A percentile compares a stretch with the other conserved stretches of the same genome.
Conservation (phyloP, 1,284 basidiomycete species). For the Mrakiaceae sp. region DNA sequence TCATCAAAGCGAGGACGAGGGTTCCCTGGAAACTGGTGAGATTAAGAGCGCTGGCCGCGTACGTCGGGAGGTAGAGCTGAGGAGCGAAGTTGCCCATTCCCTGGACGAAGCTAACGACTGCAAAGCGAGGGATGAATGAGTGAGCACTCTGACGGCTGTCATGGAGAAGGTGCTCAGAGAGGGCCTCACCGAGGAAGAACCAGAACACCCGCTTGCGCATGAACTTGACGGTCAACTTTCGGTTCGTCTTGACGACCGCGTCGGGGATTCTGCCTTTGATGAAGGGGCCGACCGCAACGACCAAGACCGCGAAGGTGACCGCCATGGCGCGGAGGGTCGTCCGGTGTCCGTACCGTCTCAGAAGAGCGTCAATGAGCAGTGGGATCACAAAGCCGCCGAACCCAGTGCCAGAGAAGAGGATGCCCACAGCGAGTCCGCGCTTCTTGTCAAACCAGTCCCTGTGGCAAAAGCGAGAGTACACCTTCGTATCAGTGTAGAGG, state of each 20-base stretch:
- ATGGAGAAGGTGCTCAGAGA: neutral
- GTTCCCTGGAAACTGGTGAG: constrained; percentile 2
- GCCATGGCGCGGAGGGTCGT: constrained; percentile 1
- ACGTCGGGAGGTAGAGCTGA: neutral
- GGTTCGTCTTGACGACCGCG: neutral
- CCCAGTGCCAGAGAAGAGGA: constrained; percentile 3
- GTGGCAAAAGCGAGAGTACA: neutral
- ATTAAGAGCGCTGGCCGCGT: neutral
- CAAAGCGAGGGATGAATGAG: neutral
- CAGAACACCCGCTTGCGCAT: neutral
- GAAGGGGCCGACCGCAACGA: neutral
- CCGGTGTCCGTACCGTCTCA: neutral
- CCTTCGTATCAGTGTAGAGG: no score
- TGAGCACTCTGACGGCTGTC: neutral
- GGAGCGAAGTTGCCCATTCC: neutral
- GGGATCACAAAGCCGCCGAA: constrained; percentile 1
- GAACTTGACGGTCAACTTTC: neutral
- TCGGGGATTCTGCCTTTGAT: constrained; percentile 2
- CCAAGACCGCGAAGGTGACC: neutral
- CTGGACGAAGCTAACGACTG: neutral
- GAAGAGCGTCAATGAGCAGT: neutral
- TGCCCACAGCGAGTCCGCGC: constrained; percentile 1
- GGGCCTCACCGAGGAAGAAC: neutral
- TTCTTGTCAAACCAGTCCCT: constrained; percentile 1
- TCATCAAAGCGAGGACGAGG: neutral